Conservation (phyloP, 2,329 filamentous ascomycete genomes). For the Celoporthe dispersa region DNA sequence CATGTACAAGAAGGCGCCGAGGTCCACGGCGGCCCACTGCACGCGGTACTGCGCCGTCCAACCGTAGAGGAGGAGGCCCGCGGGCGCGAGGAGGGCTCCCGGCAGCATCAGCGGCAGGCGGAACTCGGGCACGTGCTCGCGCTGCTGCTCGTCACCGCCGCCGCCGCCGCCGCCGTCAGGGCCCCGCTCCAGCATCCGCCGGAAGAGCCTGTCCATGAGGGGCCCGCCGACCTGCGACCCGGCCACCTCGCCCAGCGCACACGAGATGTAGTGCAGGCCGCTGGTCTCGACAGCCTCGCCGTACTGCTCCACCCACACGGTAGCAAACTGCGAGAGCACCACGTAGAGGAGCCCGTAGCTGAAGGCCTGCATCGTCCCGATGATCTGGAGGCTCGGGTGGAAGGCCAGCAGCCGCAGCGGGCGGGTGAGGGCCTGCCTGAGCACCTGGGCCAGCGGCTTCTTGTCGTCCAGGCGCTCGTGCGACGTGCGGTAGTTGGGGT, state of each 20-base stretch:
- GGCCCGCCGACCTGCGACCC: constrained; percentile 53
- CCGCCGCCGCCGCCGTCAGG: constrained; percentile 13
- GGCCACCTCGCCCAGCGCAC: constrained; percentile 64
- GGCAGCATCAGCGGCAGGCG: constrained; percentile 41
- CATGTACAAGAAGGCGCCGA: constrained; percentile 40
- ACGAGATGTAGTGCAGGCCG: constrained; percentile 68
- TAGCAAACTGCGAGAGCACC: constrained; percentile 64
- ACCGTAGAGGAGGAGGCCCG: constrained; percentile 48
- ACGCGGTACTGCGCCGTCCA: constrained; percentile 46
- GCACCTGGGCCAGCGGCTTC: constrained; percentile 31
- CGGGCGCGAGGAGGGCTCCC: constrained; percentile 48
- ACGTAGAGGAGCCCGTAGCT: constrained; percentile 68
- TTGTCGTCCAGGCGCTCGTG: constrained; percentile 43
- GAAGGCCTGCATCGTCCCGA: constrained; percentile 60
- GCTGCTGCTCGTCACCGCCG: neutral
- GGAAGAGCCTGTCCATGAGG: constrained; percentile 48
- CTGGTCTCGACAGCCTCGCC: constrained; percentile 59
- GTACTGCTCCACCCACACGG: constrained; percentile 61
- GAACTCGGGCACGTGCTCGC: constrained; percentile 55
- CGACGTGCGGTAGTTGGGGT: constrained; percentile 39
- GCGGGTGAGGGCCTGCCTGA: constrained; percentile 49
- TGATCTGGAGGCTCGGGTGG: constrained; percentile 63
- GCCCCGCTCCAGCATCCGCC: constrained; percentile 32
- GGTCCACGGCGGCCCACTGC: constrained; percentile 46
- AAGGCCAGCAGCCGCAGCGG: constrained; percentile 61